phyloP scores from a whole-genome alignment of 129 eudicot species.

The Centaurea solstitialis region DNA sequence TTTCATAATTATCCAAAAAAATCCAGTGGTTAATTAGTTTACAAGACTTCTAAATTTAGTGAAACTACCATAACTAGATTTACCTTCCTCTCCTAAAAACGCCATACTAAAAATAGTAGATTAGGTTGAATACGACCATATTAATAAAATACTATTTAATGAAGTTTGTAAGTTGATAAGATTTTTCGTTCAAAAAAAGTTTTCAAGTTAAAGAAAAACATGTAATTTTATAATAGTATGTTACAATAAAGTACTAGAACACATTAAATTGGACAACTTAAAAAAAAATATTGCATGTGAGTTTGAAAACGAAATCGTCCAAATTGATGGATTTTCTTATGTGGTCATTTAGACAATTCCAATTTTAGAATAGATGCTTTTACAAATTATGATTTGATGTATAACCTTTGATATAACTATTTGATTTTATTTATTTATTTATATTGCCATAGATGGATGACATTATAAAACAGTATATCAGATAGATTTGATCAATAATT shows the following conservation, averaged over 20 bases:
- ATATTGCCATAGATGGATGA: not conserved
- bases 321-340: not conserved
- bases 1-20: too few species aligned
- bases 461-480: not conserved
- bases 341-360: not conserved
- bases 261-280: not conserved
- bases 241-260: not conserved
- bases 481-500: not conserved
- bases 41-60: not conserved
- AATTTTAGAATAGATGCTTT: not conserved
- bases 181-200: too few species aligned
- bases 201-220: too few species aligned
- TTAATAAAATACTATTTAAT: not conserved
- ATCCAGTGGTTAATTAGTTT: not conserved
- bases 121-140: too few species aligned
- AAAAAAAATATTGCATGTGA: not conserved
- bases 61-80: not conserved
- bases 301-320: not conserved
- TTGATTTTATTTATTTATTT: too few species aligned
- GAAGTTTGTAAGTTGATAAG: not conserved
- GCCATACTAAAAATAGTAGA: not conserved
- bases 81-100: not conserved
- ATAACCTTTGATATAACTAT: not conserved
- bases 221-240: too few species aligned
- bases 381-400: not conserved